Evolutionary conservation across 2,329 filamentous ascomycete species (phyloP), one percentile per base, ranked within the genome.

Genomic region (Plenodomus lindquistii): DNA sequence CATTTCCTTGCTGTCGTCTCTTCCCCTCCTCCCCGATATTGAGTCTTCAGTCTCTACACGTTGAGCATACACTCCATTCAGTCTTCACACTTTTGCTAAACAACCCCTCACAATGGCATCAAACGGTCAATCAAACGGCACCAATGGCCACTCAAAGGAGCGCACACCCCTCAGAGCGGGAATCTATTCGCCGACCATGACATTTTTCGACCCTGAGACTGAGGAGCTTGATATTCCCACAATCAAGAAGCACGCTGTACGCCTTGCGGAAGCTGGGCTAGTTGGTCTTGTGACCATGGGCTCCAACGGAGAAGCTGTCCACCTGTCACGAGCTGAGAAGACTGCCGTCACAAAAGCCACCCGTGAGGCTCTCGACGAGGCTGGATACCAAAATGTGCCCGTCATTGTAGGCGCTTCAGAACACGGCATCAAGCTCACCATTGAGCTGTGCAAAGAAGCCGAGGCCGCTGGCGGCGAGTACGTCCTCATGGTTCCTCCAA

Each of bases 141-240:
- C 56, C 22, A 71, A 75, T 66, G 73, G 67, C 60, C 48, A 67
- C 46, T 46, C 62, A 50, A 66, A 60, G 49, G 52, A 74, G 51
- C 73, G 72, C 50, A 81, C 77, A n/a, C 80, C 86, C 55, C 82
- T 95, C 46, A 87, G 88, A 37, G 86, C 87, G 65, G 89, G 90
- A 70, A 91, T 94, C 70, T 95, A 94, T 73, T 88, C 88, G 51
- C 91, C 91, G 20, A 93, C 88, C 52, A 90, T 94, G 85, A 95
- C 90, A 65, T 95, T 96, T 73, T 96, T 96, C 78, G 79, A 93
- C 74, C 81, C 87, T 6, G 82, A 86, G 57, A 94, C 89, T 38
- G 91, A 96, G 75, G 89, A 94, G 40, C 81, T 96, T 63, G 91
- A 96, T 67, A 84, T 92, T 55, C 80, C 87, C 29, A 82, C 83